phyloP scores from a whole-genome alignment of 163 green algal species.

The Volvox carteri region DNA sequence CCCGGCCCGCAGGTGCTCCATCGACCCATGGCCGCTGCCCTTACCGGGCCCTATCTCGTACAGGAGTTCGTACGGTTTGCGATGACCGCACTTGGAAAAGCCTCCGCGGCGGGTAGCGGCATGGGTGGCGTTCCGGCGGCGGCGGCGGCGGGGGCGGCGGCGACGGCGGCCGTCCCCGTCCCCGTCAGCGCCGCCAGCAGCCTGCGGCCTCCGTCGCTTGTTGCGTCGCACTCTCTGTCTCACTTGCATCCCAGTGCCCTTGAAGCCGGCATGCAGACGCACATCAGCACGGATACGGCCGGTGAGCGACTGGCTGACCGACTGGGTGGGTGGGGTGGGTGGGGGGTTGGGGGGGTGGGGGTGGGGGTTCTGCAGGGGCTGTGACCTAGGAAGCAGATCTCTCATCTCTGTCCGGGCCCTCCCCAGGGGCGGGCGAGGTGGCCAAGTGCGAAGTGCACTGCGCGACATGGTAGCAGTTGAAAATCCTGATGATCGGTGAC shows the following conservation, averaged over 20 bases:
- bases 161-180: not conserved
- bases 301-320: no score
- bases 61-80: not conserved
- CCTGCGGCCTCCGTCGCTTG: not conserved
- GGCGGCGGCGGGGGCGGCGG: not conserved
- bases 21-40: not conserved
- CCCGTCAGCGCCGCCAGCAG: not conserved
- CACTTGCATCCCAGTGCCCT: not conserved
- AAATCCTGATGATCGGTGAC: no score
- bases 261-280: constrained; percentile 6
- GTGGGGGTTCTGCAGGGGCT: no score
- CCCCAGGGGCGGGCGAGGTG: no score
- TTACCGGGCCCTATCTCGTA: not conserved
- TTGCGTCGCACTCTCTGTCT: not conserved
- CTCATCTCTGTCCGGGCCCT: no score
- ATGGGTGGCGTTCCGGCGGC: no score
- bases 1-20: constrained; percentile 42
- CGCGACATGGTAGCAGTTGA: no score
- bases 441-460: no score
- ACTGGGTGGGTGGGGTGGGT: not conserved
- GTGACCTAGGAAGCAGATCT: no score
- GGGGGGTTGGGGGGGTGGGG: not conserved
- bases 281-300: not conserved
- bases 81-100: not conserved
- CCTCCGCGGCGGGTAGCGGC: not conserved